Conservation (phyloP, 2,329 filamentous ascomycete species). For the Monilinia vaccinii-corymbosi region DNA sequence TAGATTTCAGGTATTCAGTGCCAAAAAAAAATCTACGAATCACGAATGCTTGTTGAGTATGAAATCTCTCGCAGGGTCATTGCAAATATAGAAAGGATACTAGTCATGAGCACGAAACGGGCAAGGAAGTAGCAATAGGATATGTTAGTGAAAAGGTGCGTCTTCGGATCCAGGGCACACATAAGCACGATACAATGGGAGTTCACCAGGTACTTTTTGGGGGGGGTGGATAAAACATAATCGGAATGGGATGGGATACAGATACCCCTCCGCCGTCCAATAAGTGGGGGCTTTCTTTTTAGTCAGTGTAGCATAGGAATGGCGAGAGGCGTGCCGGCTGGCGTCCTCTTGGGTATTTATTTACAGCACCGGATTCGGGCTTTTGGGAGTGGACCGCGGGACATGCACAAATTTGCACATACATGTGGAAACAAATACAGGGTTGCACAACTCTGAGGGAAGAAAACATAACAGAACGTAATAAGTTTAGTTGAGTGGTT, state of each 20-base stretch:
- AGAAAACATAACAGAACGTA: neutral
- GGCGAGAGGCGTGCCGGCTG: neutral
- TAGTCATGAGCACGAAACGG: neutral
- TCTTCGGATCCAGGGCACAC: neutral
- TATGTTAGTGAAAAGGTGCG: neutral
- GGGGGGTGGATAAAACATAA: neutral
- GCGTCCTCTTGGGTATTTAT: neutral
- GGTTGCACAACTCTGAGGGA: neutral
- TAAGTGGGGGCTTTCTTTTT: neutral
- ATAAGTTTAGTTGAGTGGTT: neutral
- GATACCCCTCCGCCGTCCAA: neutral
- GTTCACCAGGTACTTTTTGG: neutral
- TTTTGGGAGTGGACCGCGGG: neutral
- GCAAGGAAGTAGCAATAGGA: neutral
- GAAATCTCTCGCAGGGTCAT: neutral
- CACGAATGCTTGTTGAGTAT: neutral
- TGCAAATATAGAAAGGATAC: neutral
- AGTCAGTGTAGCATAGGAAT: neutral
- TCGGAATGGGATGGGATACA: conserved; percentile 1
- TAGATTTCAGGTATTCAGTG: neutral
- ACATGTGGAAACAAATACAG: neutral
- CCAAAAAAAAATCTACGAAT: neutral
- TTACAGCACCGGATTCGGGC: neutral
- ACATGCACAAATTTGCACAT: neutral
- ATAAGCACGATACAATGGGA: neutral